Conservation (phyloP, 805 yeast genomes). For the Danielozyma ontarioensis region DNA sequence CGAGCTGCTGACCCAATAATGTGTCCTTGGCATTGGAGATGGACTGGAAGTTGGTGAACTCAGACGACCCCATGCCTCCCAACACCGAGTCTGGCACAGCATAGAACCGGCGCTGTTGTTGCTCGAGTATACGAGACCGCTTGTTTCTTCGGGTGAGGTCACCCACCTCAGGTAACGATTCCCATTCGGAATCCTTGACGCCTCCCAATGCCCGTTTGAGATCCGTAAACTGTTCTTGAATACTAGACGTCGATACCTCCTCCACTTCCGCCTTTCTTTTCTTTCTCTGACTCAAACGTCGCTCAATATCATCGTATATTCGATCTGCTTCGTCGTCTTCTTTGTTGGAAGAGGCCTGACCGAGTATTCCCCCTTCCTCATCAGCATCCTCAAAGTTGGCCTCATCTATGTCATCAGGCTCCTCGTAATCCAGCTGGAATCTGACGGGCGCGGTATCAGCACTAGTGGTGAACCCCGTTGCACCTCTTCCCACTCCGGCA, state of each 20-base stretch:
- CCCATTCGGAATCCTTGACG: conserved; percentile 74
- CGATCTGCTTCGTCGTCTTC: conserved; percentile 78
- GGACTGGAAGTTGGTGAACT: conserved; percentile 42
- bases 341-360: conserved; percentile 22
- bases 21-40: conserved; percentile 62
- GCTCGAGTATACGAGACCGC: conserved; percentile 57
- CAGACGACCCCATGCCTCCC: conserved; percentile 20
- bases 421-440: conserved; percentile 31
- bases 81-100: conserved; percentile 77
- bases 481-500: conserved; percentile 94
- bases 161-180: conserved; percentile 76
- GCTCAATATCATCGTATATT: conserved; percentile 64
- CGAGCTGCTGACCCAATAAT: conserved; percentile 51
- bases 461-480: conserved; percentile 85
- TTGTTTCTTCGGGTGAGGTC: conserved; percentile 81
- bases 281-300: conserved; percentile 34
- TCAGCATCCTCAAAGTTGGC: conserved; percentile 20
- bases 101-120: conserved; percentile 63
- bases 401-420: conserved; percentile 17
- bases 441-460: conserved; percentile 60
- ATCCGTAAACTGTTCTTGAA: conserved; percentile 59
- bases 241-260: conserved; percentile 15
- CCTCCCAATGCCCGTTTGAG: conserved; percentile 56
- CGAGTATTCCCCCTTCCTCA: conserved; percentile 30
- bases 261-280: conserved; percentile 15